Evolutionary conservation across 306 rosid genomes (phyloP).

Genomic region (Dicorynia guianensis): DNA sequence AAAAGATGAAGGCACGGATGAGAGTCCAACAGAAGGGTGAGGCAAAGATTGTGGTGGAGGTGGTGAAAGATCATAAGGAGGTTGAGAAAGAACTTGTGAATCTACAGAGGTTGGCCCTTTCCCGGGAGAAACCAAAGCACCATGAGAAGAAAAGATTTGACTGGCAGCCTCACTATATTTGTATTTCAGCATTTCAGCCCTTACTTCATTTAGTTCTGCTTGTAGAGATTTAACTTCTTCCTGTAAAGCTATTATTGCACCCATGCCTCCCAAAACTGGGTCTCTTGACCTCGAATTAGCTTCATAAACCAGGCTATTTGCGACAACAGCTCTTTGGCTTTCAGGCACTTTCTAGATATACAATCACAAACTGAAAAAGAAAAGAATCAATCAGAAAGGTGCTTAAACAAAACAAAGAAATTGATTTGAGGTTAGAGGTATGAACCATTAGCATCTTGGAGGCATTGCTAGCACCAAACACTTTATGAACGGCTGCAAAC

Average conservation of each 20-base stretch:
- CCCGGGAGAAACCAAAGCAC: conserved; percentile 53
- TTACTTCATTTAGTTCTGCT: conserved; percentile 60
- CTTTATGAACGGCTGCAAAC: conserved; percentile 88
- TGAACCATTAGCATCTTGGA: conserved; percentile 86
- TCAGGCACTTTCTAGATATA: conserved; percentile 72
- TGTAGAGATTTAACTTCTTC: conserved; percentile 76
- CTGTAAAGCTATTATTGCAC: conserved; percentile 82
- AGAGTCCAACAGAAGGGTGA: conserved; percentile 51
- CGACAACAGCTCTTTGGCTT: conserved; percentile 83
- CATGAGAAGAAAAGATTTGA: conserved; percentile 59
- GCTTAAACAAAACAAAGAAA: not conserved
- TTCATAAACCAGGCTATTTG: conserved; percentile 87
- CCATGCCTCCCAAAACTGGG: conserved; percentile 94
- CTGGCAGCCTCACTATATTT: conserved; percentile 68
- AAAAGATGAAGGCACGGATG: conserved; percentile 69
- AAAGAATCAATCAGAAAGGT: not conserved
- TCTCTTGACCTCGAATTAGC: conserved; percentile 87
- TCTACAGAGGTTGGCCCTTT: conserved; percentile 48
- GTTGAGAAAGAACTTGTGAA: conserved; percentile 49
- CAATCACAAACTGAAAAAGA: not conserved
- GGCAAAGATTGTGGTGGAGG: conserved; percentile 43
- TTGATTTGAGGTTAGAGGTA: not conserved
- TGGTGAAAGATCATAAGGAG: conserved; percentile 37
- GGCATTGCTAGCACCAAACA: conserved; percentile 97
- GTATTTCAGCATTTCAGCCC: conserved; percentile 66